Conservation (phyloP, 768 basidiomycete species). For the Pholiota microspora region DNA sequence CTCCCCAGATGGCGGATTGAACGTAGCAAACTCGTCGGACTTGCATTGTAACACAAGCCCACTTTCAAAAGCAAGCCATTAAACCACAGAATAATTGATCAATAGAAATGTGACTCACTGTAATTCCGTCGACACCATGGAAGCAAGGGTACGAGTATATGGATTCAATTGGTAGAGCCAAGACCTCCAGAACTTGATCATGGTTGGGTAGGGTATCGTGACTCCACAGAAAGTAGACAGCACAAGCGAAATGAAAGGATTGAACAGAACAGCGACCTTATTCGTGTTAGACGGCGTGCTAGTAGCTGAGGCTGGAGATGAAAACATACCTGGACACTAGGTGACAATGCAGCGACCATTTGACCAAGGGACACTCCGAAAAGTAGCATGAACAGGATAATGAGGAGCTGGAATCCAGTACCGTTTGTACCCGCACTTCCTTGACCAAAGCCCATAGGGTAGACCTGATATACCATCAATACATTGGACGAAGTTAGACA, state of each 20-base stretch:
- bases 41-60: slow-evolving; percentile 65
- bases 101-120: slow-evolving; percentile 39
- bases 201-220: slow-evolving; percentile 64
- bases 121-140: slow-evolving; percentile 77
- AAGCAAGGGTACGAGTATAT: slow-evolving; percentile 66
- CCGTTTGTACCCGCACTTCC: slow-evolving; percentile 58
- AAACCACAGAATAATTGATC: slow-evolving; percentile 1
- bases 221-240: slow-evolving; percentile 80
- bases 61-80: slow-evolving; percentile 28
- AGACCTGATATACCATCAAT: slow-evolving; percentile 34
- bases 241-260: slow-evolving; percentile 68
- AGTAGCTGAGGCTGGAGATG: slow-evolving; percentile 8
- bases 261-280: slow-evolving; percentile 72
- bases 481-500: background rate
- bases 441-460: slow-evolving; percentile 66
- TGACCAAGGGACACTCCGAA: slow-evolving; percentile 70
- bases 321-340: slow-evolving; percentile 59
- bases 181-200: slow-evolving; percentile 68
- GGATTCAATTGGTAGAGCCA: slow-evolving; percentile 78
- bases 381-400: slow-evolving; percentile 67
- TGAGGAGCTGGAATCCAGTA: slow-evolving; percentile 69
- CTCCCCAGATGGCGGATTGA: slow-evolving; percentile 72
- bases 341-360: slow-evolving; percentile 71
- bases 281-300: slow-evolving; percentile 12
- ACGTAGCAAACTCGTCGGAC: slow-evolving; percentile 64